phyloP scores from a whole-genome alignment of 2,329 filamentous ascomycete species.

The Aurifilum marmelostoma region DNA sequence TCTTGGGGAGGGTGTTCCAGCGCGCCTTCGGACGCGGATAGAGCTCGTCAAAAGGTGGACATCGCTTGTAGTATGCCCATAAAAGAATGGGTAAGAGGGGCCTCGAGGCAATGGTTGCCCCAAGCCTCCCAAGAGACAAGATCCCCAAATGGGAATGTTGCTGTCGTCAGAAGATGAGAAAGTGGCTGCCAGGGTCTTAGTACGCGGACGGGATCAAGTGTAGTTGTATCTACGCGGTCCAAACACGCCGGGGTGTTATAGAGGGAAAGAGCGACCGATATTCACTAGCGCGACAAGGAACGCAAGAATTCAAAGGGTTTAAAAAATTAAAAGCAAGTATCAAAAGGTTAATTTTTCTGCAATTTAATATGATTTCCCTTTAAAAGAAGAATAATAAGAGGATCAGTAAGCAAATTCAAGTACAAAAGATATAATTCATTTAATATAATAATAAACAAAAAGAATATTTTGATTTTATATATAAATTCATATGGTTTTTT shows the following conservation, averaged over 20 bases:
- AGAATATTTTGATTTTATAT: neutral
- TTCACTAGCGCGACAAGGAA: neutral
- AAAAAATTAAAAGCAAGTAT: neutral
- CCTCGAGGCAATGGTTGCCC: neutral
- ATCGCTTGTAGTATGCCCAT: neutral
- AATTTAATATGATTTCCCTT: too few species aligned
- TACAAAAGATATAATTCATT: too few species aligned
- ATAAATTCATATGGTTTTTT: too few species aligned
- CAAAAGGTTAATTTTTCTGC: neutral
- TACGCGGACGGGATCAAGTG: neutral
- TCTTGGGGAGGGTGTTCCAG: neutral
- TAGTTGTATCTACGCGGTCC: neutral
- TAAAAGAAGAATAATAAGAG: too few species aligned
- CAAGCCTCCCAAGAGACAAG: slow-evolving; percentile 13
- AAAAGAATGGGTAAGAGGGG: neutral
- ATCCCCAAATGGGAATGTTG: slow-evolving; percentile 1
- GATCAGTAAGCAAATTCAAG: too few species aligned
- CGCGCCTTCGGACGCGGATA: neutral
- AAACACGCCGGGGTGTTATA: neutral
- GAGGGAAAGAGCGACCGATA: neutral
- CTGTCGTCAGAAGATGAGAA: neutral
- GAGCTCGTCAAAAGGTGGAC: slow-evolving; percentile 1
- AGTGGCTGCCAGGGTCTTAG: neutral
- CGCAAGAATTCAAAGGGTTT: neutral
- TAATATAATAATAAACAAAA: neutral